These are phyloP conservation scores for Orbilia brochopaga DNA, from an alignment of 2,329 filamentous ascomycete species.

Conservation along the genomic window DNA sequence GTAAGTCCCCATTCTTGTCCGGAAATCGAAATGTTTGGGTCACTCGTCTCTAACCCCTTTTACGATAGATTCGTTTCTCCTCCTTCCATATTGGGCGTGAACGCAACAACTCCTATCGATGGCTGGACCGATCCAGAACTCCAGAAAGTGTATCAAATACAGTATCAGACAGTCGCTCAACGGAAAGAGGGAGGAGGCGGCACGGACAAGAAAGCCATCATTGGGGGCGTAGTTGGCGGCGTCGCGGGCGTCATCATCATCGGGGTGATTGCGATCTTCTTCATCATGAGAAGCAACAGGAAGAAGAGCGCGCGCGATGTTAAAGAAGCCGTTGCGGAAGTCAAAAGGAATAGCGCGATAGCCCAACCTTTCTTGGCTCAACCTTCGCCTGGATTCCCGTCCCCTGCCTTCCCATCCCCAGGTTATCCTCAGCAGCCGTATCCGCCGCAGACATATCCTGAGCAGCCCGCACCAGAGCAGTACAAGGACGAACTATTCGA, in stretches of 20 bases:
- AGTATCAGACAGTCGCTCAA: slow-evolving; percentile 37
- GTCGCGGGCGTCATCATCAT: slow-evolving; percentile 38
- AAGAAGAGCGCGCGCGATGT: slow-evolving; percentile 42
- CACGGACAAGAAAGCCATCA: slow-evolving; percentile 37
- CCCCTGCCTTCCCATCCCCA: slow-evolving; percentile 18
- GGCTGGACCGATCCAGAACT: slow-evolving; percentile 42
- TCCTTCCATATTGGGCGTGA: slow-evolving; percentile 7
- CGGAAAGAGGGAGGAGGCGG: slow-evolving; percentile 20
- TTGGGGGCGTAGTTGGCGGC: slow-evolving; percentile 46
- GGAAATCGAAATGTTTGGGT: neutral
- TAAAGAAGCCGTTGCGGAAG: slow-evolving; percentile 40
- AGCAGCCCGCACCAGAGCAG: neutral
- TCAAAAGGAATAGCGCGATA: slow-evolving; percentile 28
- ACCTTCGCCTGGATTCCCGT: slow-evolving; percentile 38
- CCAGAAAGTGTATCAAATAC: slow-evolving; percentile 22
- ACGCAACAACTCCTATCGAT: slow-evolving; percentile 15
- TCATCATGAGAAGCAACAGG: slow-evolving; percentile 44
- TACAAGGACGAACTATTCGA: slow-evolving; percentile 37
- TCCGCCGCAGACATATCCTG: neutral
- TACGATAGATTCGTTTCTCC: slow-evolving; percentile 28
- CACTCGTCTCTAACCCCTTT: slow-evolving; percentile 3
- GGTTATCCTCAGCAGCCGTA: slow-evolving; percentile 23
- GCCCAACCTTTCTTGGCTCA: slow-evolving; percentile 39
- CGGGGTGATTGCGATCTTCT: slow-evolving; percentile 26
- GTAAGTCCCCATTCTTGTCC: slow-evolving; percentile 19